phyloP scores from a whole-genome alignment of 805 yeast genomes.

The Limtongia smithiae region DNA sequence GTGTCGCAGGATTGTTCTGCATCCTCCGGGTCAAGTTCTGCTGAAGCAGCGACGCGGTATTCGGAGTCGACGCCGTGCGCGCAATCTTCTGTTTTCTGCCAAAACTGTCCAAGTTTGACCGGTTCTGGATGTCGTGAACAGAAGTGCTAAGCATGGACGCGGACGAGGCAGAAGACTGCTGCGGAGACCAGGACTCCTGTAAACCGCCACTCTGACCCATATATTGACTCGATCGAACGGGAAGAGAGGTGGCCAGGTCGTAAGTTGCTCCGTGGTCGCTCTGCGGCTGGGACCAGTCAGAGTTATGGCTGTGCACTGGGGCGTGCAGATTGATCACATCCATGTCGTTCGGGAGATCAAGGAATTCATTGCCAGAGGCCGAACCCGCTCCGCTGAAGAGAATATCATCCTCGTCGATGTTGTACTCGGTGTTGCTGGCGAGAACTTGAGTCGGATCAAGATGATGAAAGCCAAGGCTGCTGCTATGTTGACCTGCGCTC shows the following conservation, averaged over 20 bases:
- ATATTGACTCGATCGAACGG: background rate
- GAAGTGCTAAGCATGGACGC: slow-evolving; percentile 1
- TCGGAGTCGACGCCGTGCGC: slow-evolving; percentile 26
- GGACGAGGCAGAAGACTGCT: background rate
- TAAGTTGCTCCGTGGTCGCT: background rate
- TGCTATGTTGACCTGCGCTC: too few species aligned
- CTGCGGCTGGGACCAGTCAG: slow-evolving; percentile 9
- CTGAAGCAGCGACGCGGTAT: slow-evolving; percentile 24
- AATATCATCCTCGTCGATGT: slow-evolving; percentile 15
- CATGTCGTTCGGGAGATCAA: slow-evolving; percentile 16
- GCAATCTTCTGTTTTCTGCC: slow-evolving; percentile 30
- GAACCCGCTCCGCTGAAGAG: background rate
- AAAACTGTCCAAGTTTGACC: slow-evolving; percentile 20
- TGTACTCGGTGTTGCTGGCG: too few species aligned
- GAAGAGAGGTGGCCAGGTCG: background rate
- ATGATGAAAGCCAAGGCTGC: slow-evolving; percentile 17
- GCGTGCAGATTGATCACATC: slow-evolving; percentile 8
- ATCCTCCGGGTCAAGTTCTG: slow-evolving; percentile 26
- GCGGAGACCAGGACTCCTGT: background rate
- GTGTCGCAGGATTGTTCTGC: slow-evolving; percentile 27
- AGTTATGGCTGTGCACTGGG: background rate
- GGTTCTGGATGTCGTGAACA: slow-evolving; percentile 21
- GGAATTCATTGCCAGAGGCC: slow-evolving; percentile 14
- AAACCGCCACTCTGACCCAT: background rate
- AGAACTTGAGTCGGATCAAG: slow-evolving; percentile 24